Base-by-base conservation (phyloP, 768 basidiomycete genomes). In the Gautieria morchelliformis region DNA sequence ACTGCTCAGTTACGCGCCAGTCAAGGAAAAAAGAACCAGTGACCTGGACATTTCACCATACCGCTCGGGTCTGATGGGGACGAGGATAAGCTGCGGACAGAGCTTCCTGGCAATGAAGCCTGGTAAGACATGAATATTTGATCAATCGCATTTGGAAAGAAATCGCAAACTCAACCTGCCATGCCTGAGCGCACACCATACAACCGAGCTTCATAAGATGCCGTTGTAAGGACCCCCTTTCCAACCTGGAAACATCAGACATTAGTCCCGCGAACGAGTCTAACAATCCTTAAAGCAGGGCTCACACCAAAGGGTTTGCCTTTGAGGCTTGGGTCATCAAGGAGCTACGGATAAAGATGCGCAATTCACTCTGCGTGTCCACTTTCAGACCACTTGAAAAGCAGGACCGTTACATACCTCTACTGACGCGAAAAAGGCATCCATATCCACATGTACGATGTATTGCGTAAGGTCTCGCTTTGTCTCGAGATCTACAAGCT, bases 401-500 rank as follows among this genome's bases (percentile, higher is more conserved):
- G 33, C n/a, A n/a, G 33, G 33, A 35, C 33, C 5, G 12, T 4
- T 27, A 17, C 42, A 35, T 32, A 57, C 56, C 46, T 93, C 90
- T 1, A 91, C 89, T 50, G 78, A 88, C 11, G 89, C 88, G 61
- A 79, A 93, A 71, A 95, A 96, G 4, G 92, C 91, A 68, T 97
- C 95, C 83, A 94, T 93, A 65, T 99, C 96, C 32, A 96, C 84
- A 66, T 98, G 93, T 5, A 97, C 89, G 59, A 99, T 89, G 19
- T 72, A 78, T 68, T 94, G 89, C 2, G 79, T 78, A 30, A 97
- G 71, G 67, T 97, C 93, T 47, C 93, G 74, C 51, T 80, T 75
- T 1, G 75, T 70, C 67, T 95, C 92, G 4, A 95, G 74, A 59
- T 87, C 83, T 19, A 73, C 70, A 4, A 94, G 73, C 89, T 57